Base-by-base conservation (phyloP, 176 grass and related monocot species). In the Oryza longistaminata region DNA sequence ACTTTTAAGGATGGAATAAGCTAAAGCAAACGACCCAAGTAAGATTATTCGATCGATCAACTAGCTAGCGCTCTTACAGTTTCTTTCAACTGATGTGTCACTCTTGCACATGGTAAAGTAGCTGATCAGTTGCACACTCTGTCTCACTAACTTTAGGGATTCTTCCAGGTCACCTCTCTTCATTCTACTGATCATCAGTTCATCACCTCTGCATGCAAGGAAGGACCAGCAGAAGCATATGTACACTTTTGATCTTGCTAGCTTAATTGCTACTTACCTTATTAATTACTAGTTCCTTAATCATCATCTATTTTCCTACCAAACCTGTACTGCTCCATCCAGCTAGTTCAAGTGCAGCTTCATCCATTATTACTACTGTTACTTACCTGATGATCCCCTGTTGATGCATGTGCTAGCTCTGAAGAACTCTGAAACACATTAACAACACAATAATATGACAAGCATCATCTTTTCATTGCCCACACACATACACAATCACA, bases 401-500 rank as follows among this genome's bases (percentile, higher is more conserved):
- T 21, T 44, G 22, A 60, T 21, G 71, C 81, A 74, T 29, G 81
- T 83, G 80, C 67, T 27, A 55, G 5, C 55, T 61, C 55, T n/a
- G 55, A 61, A 61, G 7, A 61, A 61, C 21, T 61, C 44, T 17
- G 44, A 5, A 50, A 10, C 3, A 24, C 44, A 50, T 21, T 35
- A 12, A 26, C 11, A 72, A 45, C 10, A n/a, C 70, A 45, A 45
- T 45, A 25, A 45, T 14, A 61, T 61, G 80, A 71, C 80, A 82
- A 82, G 48, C 67, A 62, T 61, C 68, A 24, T 82, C 79, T 81
- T 81, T 81, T 81, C 31, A n/a, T 24, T 5, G 8, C 29, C 13
- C 19, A 67, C n/a, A 73, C 37, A 46, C 29, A 65, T 27, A 26
- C 16, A 70, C 34, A 70, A 6, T 9, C 13, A 65, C 76, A 78